These are phyloP conservation scores for Podospora sp. DNA, from an alignment of 495 filamentous ascomycete species.

Conservation along the genomic window DNA sequence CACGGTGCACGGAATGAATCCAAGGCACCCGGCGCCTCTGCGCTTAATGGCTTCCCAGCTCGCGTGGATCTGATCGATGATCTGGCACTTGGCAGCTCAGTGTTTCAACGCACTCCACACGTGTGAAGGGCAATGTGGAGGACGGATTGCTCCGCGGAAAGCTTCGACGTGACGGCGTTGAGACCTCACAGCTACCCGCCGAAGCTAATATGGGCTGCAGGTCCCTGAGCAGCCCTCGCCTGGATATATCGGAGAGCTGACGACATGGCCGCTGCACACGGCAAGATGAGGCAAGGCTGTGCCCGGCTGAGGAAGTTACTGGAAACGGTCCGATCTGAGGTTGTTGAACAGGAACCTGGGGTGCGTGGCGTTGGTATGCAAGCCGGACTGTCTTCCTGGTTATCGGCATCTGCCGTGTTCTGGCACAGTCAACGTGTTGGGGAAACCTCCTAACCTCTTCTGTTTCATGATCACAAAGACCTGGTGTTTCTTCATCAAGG, in stretches of 20 bases:
- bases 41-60: background rate
- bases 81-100: background rate
- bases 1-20: background rate
- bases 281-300: conserved; percentile 3
- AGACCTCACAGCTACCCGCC: conserved; percentile 42
- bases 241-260: conserved; percentile 21
- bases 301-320: background rate
- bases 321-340: background rate
- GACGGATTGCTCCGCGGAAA: background rate
- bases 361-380: background rate
- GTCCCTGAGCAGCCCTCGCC: conserved; percentile 17
- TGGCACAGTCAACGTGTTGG: background rate
- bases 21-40: background rate
- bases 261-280: background rate
- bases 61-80: background rate
- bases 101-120: conserved; percentile 11
- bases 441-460: background rate
- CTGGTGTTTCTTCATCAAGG: background rate
- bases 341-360: background rate
- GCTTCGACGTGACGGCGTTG: background rate
- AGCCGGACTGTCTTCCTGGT: background rate
- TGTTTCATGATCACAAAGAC: background rate
- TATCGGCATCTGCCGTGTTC: background rate
- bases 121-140: background rate
- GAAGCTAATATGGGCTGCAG: conserved; percentile 36